A percentile compares a stretch with the other conserved stretches of the same genome.
These are phyloP conservation scores for Vigna reflexopilosa DNA, from an alignment of 306 rosid species.

Conservation along the genomic window DNA sequence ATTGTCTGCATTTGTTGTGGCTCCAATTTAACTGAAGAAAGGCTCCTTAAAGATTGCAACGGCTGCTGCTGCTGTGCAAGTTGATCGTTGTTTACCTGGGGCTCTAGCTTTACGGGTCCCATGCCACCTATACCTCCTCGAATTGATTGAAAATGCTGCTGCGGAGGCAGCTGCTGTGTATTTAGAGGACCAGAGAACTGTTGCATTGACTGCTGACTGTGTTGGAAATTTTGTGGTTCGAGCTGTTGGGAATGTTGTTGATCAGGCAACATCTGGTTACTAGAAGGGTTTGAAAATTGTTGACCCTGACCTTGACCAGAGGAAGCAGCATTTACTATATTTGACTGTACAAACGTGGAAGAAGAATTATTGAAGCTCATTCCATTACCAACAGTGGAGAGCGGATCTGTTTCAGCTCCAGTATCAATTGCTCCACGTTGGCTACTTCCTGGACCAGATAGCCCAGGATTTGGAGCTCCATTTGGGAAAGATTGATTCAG, in stretches of 20 bases:
- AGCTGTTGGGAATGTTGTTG: conserved; percentile 88
- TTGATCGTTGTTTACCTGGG: conserved; percentile 78
- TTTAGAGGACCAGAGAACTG: conserved; percentile 78
- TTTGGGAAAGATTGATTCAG: conserved; percentile 81
- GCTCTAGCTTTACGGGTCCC: conserved; percentile 85
- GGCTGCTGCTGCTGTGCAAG: conserved; percentile 76
- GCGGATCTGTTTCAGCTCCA: conserved; percentile 81
- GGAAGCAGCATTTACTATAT: conserved; percentile 66
- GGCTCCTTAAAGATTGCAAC: conserved; percentile 73
- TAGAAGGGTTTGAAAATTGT: conserved; percentile 75
- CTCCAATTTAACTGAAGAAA: conserved; percentile 78
- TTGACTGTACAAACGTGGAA: conserved; percentile 69
- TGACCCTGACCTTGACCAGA: conserved; percentile 86
- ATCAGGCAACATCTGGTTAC: conserved; percentile 74
- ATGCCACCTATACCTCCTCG: conserved; percentile 75
- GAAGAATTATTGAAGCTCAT: conserved; percentile 68
- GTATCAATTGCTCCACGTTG: conserved; percentile 78
- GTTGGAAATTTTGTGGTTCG: conserved; percentile 83
- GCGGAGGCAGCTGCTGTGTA: conserved; percentile 62
- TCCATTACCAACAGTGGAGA: conserved; percentile 76
- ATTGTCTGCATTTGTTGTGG: conserved; percentile 73
- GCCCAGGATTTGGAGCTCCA: conserved; percentile 74
- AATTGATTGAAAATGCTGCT: conserved; percentile 78
- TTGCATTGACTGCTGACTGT: conserved; percentile 83
- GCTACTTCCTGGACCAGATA: conserved; percentile 72